Evolutionary conservation across 768 basidiomycete species (phyloP).

Genomic region (Termitomyces sp.): DNA sequence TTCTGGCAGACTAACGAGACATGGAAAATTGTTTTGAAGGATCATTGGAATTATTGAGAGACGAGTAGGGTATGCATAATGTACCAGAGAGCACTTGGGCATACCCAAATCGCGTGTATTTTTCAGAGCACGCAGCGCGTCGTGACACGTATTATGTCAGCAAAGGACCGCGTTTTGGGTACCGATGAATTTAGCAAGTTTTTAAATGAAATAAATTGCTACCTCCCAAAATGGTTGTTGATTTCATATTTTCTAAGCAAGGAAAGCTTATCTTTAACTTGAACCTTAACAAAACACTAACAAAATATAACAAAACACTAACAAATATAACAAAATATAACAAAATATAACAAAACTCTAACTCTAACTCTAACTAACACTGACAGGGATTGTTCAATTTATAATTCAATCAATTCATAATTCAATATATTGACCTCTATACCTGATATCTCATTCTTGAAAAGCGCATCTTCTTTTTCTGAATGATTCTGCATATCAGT

Average conservation of each 20-base stretch:
- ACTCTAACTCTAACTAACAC: too few species aligned
- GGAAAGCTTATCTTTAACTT: too few species aligned
- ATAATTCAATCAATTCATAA: neutral
- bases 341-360: too few species aligned
- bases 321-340: too few species aligned
- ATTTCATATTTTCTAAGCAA: too few species aligned
- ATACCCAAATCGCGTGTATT: neutral
- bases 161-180: neutral
- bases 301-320: too few species aligned
- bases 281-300: too few species aligned
- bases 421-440: neutral
- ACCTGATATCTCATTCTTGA: neutral
- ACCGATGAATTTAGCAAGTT: neutral
- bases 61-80: neutral
- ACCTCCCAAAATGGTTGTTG: neutral
- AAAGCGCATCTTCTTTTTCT: neutral
- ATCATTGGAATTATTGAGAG: neutral
- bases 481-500: neutral
- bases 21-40: neutral
- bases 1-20: neutral
- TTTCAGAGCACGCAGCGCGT: neutral
- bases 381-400: neutral
- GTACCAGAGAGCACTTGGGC: neutral
- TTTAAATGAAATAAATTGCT: neutral
- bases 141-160: neutral